Percentiles rank a stretch among this genome's conserved stretches.
These are phyloP conservation scores for Phytophthora vignae DNA, from an alignment of 352 stramenopile species.

Conservation along the genomic window DNA sequence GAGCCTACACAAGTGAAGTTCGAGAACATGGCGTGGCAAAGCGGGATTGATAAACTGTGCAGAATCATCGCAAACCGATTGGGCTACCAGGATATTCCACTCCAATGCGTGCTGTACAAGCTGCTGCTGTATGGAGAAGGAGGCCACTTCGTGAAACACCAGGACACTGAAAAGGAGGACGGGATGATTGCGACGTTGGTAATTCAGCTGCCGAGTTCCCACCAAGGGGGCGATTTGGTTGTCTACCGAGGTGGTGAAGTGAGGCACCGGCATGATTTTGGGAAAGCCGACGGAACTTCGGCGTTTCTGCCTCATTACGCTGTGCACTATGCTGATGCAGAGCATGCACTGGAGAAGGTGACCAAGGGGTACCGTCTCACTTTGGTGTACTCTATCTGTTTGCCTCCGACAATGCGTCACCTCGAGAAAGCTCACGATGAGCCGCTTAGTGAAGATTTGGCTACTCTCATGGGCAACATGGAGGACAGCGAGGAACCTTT, in stretches of 20 bases:
- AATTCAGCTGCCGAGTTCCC: slow-evolving; percentile 37
- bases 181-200: slow-evolving; percentile 58
- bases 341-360: slow-evolving; percentile 25
- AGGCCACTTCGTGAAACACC: slow-evolving; percentile 49
- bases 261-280: slow-evolving; percentile 22
- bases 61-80: slow-evolving; percentile 8
- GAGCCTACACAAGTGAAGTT: neutral
- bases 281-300: slow-evolving; percentile 14
- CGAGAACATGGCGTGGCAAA: slow-evolving; percentile 2
- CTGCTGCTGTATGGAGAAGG: slow-evolving; percentile 50
- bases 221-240: slow-evolving; percentile 15
- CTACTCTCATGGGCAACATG: slow-evolving; percentile 35
- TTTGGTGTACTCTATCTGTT: slow-evolving; percentile 29
- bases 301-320: slow-evolving; percentile 21
- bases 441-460: slow-evolving; percentile 4
- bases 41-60: neutral
- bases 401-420: slow-evolving; percentile 19
- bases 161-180: slow-evolving; percentile 59
- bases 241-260: slow-evolving; percentile 6
- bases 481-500: slow-evolving; percentile 45
- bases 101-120: slow-evolving; percentile 44
- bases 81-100: slow-evolving; percentile 9
- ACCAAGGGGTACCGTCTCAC: slow-evolving; percentile 27
- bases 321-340: slow-evolving; percentile 31
- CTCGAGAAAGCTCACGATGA: slow-evolving; percentile 3